phyloP scores from a whole-genome alignment of 768 basidiomycete genomes.

The Rhodotorula paludigena region DNA sequence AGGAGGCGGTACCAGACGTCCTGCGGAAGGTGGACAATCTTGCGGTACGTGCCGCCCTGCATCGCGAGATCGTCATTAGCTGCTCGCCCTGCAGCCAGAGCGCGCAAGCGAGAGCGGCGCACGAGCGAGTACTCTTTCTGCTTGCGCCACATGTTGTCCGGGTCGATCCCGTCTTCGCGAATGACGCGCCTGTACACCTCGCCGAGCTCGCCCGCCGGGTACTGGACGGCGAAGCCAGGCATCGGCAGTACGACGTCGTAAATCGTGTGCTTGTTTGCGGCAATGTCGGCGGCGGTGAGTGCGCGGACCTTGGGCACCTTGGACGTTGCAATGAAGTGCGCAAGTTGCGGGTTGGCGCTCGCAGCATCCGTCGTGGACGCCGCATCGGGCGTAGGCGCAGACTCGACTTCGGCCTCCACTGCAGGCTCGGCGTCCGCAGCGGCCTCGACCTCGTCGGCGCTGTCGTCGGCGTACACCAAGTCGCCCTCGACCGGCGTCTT shows the following conservation, averaged over 20 bases:
- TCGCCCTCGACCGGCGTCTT: constrained; percentile 77
- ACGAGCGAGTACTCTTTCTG: constrained; percentile 58
- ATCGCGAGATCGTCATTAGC: too few relatives aligned
- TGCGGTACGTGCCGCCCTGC: constrained; percentile 86
- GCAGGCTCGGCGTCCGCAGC: constrained; percentile 30
- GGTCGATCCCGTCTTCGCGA: constrained; percentile 78
- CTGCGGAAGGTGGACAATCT: constrained; percentile 77
- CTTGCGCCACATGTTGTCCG: constrained; percentile 78
- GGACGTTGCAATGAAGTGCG: constrained; percentile 25
- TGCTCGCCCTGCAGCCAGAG: too few relatives aligned
- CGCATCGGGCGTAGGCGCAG: too few relatives aligned
- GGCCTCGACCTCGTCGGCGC: constrained; percentile 23
- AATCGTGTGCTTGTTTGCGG: constrained; percentile 65
- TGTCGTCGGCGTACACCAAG: constrained; percentile 59
- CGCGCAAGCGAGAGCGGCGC: not conserved
- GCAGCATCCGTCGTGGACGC: constrained; percentile 1
- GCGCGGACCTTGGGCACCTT: constrained; percentile 59
- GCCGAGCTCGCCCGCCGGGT: constrained; percentile 81
- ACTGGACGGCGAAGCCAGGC: constrained; percentile 88
- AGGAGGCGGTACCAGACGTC: constrained; percentile 75
- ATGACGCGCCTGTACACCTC: constrained; percentile 79
- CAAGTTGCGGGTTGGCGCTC: constrained; percentile 22
- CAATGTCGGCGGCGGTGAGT: constrained; percentile 68
- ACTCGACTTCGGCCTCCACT: not conserved
- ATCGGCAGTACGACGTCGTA: constrained; percentile 97